Conservation (phyloP, 345 rosid genomes). For the Citrus hindsii region DNA sequence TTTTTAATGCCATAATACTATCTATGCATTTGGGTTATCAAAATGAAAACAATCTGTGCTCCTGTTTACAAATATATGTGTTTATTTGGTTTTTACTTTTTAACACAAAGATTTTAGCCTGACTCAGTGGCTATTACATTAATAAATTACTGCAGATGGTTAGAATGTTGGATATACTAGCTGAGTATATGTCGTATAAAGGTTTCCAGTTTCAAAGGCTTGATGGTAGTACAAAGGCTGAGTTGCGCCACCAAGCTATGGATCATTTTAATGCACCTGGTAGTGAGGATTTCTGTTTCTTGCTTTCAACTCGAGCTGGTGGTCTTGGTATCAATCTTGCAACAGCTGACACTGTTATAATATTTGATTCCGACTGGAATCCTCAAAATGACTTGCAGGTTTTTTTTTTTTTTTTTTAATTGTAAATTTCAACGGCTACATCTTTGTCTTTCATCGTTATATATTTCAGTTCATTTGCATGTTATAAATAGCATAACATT, state of each 20-base stretch:
- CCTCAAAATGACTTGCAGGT: conserved; percentile 99
- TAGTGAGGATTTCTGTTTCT: conserved; percentile 99
- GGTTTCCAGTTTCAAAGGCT: conserved; percentile 99
- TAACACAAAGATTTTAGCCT: neutral
- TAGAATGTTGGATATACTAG: conserved; percentile 93
- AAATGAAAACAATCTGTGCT: neutral
- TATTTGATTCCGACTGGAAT: conserved; percentile 99
- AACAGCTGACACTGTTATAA: conserved; percentile 96
- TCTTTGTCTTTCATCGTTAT: neutral
- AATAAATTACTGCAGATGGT: conserved; percentile 73
- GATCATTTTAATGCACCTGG: conserved; percentile 98
- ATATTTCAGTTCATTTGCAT: neutral
- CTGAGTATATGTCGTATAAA: conserved; percentile 84
- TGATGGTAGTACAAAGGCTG: conserved; percentile 99
- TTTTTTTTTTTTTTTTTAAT: neutral
- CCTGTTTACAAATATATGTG: neutral
- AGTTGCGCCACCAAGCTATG: conserved; percentile 98
- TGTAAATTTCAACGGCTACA: neutral
- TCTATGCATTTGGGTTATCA: neutral
- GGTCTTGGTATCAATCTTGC: conserved; percentile 99
- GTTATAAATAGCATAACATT: conserved; percentile 1
- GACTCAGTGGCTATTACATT: neutral
- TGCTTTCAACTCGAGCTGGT: conserved; percentile 98
- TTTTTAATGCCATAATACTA: neutral
- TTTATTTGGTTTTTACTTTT: neutral